Base-by-base conservation (phyloP, 2,329 filamentous ascomycete genomes). In the Aspergillus aculeatus region DNA sequence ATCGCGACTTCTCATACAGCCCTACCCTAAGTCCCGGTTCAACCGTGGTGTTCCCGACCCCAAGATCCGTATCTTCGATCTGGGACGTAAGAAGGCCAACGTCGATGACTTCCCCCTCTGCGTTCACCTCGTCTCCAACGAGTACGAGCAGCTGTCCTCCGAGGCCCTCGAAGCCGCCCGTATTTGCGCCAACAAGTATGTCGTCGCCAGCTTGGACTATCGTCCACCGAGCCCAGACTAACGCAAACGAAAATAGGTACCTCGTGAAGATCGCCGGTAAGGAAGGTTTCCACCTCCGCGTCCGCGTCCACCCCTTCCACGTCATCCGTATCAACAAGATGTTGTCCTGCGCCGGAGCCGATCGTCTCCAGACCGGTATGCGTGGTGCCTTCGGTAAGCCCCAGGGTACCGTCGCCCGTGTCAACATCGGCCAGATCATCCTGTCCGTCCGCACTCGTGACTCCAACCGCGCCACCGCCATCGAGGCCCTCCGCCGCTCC, bases 241-340 rank as follows among this genome's bases (percentile, higher is more conserved):
- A 10, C 47, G 14, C 24, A 53, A n/a, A 35, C 21, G 32, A 31
- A 11, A 49, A 50, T 59, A 85, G 83, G 76, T 88, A 89, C 81
- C 82, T 89, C 70, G 86, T 88, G 78, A 88, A 88, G 82, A 80
- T 83, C 71, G 82, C 83, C 74, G 86, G 86, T 79, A 89, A 89
- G 81, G 86, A 89, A 84, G 83, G 84, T 80, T 88, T 89, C 85
- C 86, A 89, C 79, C 78, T 89, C 66, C 86, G 86, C 69, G 84
- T 88, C 75, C 86, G 95, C 79, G 93, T 92, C 78, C 95, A 99
- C 88, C 95, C 95, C 71, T 99, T 91, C 92, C 95, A 99, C 87
- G 95, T 99, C 84, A 90, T 99, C 87, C 95, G 95, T 84, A 99
- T 99, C 93, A 99, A 99, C 92, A 99, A 99, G 91, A 99, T 99